Conservation (phyloP, 2,329 filamentous ascomycete genomes). For the Emergomyces orientalis region DNA sequence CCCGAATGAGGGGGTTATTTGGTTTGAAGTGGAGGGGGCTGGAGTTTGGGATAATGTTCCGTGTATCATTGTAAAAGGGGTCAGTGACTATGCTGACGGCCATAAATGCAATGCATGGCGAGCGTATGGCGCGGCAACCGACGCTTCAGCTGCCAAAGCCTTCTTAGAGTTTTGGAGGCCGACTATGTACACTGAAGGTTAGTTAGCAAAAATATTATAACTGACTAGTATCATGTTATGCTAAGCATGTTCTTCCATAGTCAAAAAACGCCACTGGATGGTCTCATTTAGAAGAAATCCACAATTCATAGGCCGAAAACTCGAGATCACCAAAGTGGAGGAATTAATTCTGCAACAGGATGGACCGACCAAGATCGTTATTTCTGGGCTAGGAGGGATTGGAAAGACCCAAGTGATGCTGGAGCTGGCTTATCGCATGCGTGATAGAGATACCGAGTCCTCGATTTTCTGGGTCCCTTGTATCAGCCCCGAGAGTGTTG, state of each 20-base stretch:
- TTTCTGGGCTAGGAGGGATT: constrained; percentile 21
- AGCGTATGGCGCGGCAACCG: background rate
- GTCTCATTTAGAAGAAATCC: background rate
- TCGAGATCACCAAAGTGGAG: background rate
- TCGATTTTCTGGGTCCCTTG: constrained; percentile 24
- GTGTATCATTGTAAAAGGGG: too few species aligned
- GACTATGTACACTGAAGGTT: background rate
- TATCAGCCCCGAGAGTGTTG: constrained; percentile 17
- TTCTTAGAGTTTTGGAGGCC: constrained; percentile 1
- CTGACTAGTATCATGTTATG: background rate
- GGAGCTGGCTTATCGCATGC: constrained; percentile 20
- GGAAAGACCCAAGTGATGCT: constrained; percentile 24
- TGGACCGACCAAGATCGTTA: constrained; percentile 11
- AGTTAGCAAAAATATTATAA: background rate
- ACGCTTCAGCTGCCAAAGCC: constrained; percentile 1
- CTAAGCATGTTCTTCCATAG: background rate
- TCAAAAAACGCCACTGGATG: background rate
- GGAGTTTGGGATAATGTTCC: too few species aligned
- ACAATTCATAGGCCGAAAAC: background rate
- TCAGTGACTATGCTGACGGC: too few species aligned
- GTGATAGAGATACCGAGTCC: constrained; percentile 15
- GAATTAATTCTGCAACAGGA: background rate
- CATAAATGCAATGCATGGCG: background rate
- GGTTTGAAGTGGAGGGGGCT: too few species aligned
- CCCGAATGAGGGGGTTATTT: too few species aligned